phyloP scores from a whole-genome alignment of 768 basidiomycete species.

The Lentinula guzmanii region DNA sequence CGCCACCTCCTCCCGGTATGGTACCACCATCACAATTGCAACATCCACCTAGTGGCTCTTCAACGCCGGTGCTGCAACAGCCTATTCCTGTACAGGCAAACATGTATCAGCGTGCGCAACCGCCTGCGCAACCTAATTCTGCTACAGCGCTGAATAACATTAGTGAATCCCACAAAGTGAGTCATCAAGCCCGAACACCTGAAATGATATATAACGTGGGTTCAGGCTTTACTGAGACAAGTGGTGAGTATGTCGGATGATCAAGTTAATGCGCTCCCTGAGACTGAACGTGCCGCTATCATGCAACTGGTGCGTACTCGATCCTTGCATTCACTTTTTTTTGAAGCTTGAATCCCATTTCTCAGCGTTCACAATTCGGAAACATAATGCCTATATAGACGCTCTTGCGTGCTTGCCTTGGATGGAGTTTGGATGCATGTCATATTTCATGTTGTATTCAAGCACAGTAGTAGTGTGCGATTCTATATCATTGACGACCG shows the following conservation, averaged over 20 bases:
- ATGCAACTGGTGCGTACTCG: constrained; percentile 58
- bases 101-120: not conserved
- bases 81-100: not conserved
- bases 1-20: constrained; percentile 1
- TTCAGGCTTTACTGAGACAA: constrained; percentile 77
- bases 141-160: not conserved
- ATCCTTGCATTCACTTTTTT: not conserved
- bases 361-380: constrained; percentile 6
- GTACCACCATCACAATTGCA: not conserved
- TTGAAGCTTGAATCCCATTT: not conserved
- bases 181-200: not conserved
- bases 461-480: not conserved
- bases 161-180: constrained; percentile 5
- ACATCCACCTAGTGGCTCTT: not conserved
- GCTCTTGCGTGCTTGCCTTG: not conserved
- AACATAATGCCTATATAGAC: not conserved
- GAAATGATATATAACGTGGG: not conserved
- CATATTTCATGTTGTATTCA: not conserved
- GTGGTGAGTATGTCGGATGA: constrained; percentile 77
- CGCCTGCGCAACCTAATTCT: not conserved
- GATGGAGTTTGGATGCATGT: not conserved
- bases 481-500: not conserved
- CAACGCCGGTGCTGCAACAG: constrained; percentile 1
- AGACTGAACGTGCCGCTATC: constrained; percentile 73
- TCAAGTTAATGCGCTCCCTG: constrained; percentile 78